phyloP scores from a whole-genome alignment of 768 basidiomycete genomes.

The Rhodotorula babjevae region DNA sequence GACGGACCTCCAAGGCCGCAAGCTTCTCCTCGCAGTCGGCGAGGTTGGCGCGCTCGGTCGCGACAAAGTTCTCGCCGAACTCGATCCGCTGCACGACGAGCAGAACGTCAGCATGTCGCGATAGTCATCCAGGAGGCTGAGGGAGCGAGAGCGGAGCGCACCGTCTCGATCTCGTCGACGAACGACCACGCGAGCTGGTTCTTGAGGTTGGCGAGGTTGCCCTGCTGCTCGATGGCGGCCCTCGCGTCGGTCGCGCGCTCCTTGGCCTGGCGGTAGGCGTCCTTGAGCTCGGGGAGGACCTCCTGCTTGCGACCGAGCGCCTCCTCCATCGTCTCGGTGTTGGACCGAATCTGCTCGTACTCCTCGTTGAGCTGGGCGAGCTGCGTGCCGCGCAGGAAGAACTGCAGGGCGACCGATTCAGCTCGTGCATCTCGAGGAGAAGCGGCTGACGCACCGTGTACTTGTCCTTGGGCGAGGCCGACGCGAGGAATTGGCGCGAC shows the following conservation, averaged over 20 bases:
- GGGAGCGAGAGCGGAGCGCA: not conserved
- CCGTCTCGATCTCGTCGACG: conserved; percentile 51
- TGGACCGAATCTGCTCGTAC: conserved; percentile 70
- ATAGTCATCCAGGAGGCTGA: not conserved
- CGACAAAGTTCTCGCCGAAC: conserved; percentile 51
- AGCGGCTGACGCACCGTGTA: conserved; percentile 61
- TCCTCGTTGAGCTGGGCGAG: conserved; percentile 80
- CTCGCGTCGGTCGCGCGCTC: conserved; percentile 66
- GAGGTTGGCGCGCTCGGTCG: conserved; percentile 49
- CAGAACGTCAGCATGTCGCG: not conserved
- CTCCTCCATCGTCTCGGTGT: conserved; percentile 65
- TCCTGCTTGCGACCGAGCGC: conserved; percentile 67
- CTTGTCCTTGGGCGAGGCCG: conserved; percentile 73
- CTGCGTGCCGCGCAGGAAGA: conserved; percentile 91
- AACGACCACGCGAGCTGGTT: conserved; percentile 36
- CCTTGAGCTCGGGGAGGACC: conserved; percentile 69
- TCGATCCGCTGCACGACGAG: conserved; percentile 42
- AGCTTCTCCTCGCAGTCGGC: conserved; percentile 11
- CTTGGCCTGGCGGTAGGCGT: conserved; percentile 57
- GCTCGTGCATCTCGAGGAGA: no score
- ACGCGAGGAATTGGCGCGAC: conserved; percentile 76
- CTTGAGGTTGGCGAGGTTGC: conserved; percentile 45
- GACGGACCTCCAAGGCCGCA: conserved; percentile 33
- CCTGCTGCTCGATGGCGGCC: conserved; percentile 61
- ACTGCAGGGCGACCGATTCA: conserved; percentile 56